Evolutionary conservation across 2,329 filamentous ascomycete species (phyloP).

Genomic region (Aureobasidium namibiae): DNA sequence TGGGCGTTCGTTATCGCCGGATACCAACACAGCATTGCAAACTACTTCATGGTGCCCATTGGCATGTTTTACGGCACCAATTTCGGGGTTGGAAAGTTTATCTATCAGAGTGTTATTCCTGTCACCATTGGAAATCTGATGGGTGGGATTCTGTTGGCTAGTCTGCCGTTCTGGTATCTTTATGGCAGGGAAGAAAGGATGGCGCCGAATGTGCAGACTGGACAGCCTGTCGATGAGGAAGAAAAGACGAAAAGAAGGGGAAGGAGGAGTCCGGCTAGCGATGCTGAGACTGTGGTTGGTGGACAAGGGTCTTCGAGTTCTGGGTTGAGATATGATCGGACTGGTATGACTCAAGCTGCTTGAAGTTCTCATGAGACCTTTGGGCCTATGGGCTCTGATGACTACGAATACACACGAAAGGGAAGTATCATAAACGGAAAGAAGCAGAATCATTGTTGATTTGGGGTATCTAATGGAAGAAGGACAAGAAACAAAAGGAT

Average conservation of each 20-base stretch:
- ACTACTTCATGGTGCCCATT: slow-evolving; percentile 19
- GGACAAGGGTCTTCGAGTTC: background rate
- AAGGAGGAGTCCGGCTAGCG: background rate
- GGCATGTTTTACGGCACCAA: slow-evolving; percentile 25
- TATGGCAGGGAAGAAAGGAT: background rate
- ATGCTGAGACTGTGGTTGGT: background rate
- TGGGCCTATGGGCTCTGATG: no score
- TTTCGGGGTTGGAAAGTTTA: slow-evolving; percentile 34
- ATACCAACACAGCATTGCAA: slow-evolving; percentile 23
- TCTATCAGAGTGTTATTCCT: slow-evolving; percentile 22
- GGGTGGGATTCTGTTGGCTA: slow-evolving; percentile 11
- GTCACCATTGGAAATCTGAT: slow-evolving; percentile 16
- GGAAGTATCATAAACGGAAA: no score
- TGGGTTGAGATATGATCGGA: background rate
- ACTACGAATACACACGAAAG: no score
- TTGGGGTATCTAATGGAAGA: background rate
- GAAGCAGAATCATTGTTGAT: background rate
- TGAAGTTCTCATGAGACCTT: background rate
- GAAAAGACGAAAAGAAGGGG: background rate
- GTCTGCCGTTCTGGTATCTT: slow-evolving; percentile 3
- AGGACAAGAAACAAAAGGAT: background rate
- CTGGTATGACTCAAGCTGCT: background rate
- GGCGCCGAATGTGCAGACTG: background rate
- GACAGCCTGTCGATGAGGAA: background rate
- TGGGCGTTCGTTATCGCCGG: slow-evolving; percentile 18